Conservation (phyloP, 257 asterid species). For the Solanum chiquidenum region DNA sequence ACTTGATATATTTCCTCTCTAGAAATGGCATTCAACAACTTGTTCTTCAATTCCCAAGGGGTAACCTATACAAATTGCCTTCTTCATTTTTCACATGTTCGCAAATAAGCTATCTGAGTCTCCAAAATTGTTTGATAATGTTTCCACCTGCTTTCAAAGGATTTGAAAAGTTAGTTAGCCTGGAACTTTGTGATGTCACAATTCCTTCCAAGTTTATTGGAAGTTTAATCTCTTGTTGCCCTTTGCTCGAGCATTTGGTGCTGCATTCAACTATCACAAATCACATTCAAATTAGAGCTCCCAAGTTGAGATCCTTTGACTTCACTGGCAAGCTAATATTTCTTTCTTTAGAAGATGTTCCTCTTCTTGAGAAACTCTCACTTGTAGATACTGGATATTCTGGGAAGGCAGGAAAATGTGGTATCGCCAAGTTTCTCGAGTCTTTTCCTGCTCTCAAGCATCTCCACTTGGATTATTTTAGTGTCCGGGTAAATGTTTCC, state of each 20-base stretch:
- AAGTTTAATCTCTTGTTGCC: background rate
- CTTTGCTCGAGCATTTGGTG: background rate
- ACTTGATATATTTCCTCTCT: background rate
- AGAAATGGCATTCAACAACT: background rate
- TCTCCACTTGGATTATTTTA: background rate
- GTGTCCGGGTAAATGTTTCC: background rate
- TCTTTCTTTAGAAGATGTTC: background rate
- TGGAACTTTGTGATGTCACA: background rate
- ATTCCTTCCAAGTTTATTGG: background rate
- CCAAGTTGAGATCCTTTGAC: background rate
- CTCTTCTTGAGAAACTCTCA: background rate
- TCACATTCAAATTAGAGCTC: background rate
- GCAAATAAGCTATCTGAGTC: background rate
- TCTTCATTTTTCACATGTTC: background rate
- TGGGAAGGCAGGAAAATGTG: background rate
- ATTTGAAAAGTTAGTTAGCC: background rate
- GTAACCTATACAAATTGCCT: background rate
- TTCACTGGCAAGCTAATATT: background rate
- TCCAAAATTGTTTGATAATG: background rate
- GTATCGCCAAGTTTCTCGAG: background rate
- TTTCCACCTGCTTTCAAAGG: background rate
- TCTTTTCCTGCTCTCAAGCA: background rate
- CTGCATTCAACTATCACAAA: background rate
- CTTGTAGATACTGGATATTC: background rate
- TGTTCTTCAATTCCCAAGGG: background rate